These are phyloP conservation scores for Claviceps citrina DNA, from an alignment of 2,329 filamentous ascomycete genomes.

Conservation along the genomic window DNA sequence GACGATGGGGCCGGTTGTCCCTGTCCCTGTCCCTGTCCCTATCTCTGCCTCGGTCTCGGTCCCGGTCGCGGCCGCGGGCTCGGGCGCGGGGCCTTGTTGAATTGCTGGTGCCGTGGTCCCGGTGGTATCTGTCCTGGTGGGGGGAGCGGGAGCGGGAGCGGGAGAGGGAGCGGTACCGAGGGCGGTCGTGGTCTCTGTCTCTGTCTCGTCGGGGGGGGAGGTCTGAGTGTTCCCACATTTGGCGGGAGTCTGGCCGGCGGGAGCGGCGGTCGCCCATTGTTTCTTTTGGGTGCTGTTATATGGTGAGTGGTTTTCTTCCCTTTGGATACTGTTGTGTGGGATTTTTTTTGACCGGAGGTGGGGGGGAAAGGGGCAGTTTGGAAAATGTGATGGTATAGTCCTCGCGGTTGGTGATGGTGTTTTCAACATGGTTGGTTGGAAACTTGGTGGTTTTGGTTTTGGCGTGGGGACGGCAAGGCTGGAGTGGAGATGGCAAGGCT, in stretches of 20 bases:
- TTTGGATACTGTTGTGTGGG: no score
- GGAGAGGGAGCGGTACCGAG: constrained; percentile 14
- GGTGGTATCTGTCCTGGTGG: constrained; percentile 4
- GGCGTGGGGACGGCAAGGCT: background rate
- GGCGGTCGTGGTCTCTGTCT: constrained; percentile 17
- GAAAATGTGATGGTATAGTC: no score
- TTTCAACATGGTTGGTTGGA: background rate
- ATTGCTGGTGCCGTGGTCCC: constrained; percentile 7
- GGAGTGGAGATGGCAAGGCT: background rate
- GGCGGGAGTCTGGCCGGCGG: constrained; percentile 34
- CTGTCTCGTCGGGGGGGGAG: constrained; percentile 19
- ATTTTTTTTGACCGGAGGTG: no score
- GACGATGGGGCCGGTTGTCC: constrained; percentile 10
- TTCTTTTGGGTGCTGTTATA: background rate
- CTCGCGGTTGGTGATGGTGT: background rate
- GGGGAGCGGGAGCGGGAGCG: constrained; percentile 11
- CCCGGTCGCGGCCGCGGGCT: constrained; percentile 13
- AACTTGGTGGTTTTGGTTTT: background rate
- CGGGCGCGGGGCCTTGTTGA: no score
- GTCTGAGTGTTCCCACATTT: constrained; percentile 45
- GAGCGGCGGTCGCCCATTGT: constrained; percentile 21
- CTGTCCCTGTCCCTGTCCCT: no score
- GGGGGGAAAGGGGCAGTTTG: no score
- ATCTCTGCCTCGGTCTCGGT: constrained; percentile 11
- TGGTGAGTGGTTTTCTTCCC: background rate